Conservation (phyloP, 2,329 filamentous ascomycete genomes). For the Fusarium phyllophilum region DNA sequence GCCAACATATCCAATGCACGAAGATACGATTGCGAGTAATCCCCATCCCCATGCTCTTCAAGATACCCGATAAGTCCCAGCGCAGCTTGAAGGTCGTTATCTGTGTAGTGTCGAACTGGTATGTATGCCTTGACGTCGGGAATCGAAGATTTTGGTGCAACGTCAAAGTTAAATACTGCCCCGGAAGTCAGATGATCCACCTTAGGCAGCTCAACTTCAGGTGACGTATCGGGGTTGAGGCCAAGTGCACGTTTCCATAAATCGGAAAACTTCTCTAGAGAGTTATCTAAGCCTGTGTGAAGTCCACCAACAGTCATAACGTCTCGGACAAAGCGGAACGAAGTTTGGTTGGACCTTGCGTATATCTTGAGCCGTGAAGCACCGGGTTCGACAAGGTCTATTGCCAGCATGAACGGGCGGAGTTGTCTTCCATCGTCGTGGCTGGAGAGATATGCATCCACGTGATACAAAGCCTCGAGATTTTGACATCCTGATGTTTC, state of each 20-base stretch:
- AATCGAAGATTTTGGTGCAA: background rate
- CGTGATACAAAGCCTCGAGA: background rate
- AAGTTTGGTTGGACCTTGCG: background rate
- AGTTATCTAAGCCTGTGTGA: background rate
- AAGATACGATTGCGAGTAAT: background rate
- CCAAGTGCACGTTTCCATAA: background rate
- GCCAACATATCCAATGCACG: background rate
- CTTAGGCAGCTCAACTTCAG: background rate
- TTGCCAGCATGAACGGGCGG: background rate
- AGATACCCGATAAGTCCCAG: background rate
- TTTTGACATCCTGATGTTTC: background rate
- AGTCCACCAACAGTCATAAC: background rate
- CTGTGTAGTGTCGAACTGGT: background rate
- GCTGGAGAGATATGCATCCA: background rate
- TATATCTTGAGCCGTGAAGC: background rate
- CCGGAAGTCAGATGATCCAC: background rate
- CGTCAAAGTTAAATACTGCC: background rate
- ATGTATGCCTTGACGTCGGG: conserved; percentile 6
- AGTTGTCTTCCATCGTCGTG: background rate
- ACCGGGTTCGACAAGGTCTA: background rate
- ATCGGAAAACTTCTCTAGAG: background rate
- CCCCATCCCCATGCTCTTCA: background rate
- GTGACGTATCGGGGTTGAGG: background rate
- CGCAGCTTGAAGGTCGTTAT: background rate
- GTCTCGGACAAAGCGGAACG: background rate